Evolutionary conservation across 1,284 basidiomycete species (phyloP), one percentile per base, ranked within the genome.

Genomic region (Ganoderma boninense): DNA sequence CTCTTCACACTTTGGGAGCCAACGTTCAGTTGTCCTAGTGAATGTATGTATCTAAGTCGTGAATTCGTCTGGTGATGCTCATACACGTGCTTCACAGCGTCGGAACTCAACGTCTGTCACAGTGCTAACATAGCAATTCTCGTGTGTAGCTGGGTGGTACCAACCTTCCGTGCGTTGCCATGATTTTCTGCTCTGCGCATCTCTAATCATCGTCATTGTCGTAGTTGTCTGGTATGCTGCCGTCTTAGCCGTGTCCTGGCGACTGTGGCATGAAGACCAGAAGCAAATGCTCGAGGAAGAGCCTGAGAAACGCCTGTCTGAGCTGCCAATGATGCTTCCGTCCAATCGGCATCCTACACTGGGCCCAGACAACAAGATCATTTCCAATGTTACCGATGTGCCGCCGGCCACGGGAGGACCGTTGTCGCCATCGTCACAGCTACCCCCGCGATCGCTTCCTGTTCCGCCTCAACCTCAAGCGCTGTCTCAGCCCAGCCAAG

Each of bases 131-230:
- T 85, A 13, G 89, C 84, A 73, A 86, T 90, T 26, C 71, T 88
- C 54, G 76, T 88, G 1, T 83, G 83, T 26, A 87, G 83, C 72
- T 92, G 90, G 90, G 75, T 89, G 38, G 80, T 86, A 62, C 89
- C 90, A 14, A 77, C 78, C 2, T 78, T 90, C 54, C 80, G 90
- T 91, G 74, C 73, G 88, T 80, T 16, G 38, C 38, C 38, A 23
- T 26, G 16, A 13, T n/a, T 42, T 43, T 20, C 6, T 57, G 13
- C 54, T 2, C 20, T n/a, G 18, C 1, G 62, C 42, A 5, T 16
- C 18, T 44, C 64, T 57, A 29, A 65, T 13, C 2, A 29, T 38
- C 18, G 4, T 26, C 6, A 20, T 44, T 4, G 16, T 43, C 16
- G 59, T 56, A 88, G 87, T 87, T 43, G 35, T 84, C 8, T 64